These are phyloP conservation scores for Kregervanrija pseudodelftensis DNA, from an alignment of 805 yeast genomes.

Conservation along the genomic window DNA sequence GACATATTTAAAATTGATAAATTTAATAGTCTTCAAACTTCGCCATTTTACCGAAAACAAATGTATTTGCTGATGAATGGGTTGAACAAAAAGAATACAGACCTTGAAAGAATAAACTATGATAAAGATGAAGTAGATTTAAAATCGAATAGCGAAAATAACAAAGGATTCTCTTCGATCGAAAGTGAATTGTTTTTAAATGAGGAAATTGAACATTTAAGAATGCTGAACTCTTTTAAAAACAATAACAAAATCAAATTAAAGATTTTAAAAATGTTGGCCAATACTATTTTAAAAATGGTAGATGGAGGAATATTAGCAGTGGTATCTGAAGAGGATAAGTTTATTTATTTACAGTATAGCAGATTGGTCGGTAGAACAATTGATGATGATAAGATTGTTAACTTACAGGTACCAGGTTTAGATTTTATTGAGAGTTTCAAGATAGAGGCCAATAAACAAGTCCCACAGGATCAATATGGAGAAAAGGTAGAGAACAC, in stretches of 20 bases:
- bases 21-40: conserved; percentile 9
- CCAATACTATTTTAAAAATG: conserved; percentile 7
- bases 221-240: neutral
- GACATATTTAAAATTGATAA: neutral
- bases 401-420: conserved; percentile 5
- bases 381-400: conserved; percentile 2
- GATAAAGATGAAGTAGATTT: too few species aligned
- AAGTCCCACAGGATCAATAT: neutral
- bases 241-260: neutral
- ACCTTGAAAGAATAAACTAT: too few species aligned
- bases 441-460: neutral
- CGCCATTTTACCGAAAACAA: conserved; percentile 5
- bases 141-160: too few species aligned
- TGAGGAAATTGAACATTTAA: conserved; percentile 2
- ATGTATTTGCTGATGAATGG: neutral
- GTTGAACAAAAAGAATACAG: too few species aligned
- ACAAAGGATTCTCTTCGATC: too few species aligned
- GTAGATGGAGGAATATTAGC: conserved; percentile 3
- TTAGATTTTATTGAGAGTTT: conserved; percentile 4
- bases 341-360: conserved; percentile 8
- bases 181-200: conserved; percentile 2
- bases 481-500: neutral
- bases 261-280: conserved; percentile 4
- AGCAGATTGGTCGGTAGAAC: conserved; percentile 2
- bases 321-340: conserved; percentile 5